Evolutionary conservation across 2,329 filamentous ascomycete species (phyloP).

Genomic region (Apiospora arundinis): DNA sequence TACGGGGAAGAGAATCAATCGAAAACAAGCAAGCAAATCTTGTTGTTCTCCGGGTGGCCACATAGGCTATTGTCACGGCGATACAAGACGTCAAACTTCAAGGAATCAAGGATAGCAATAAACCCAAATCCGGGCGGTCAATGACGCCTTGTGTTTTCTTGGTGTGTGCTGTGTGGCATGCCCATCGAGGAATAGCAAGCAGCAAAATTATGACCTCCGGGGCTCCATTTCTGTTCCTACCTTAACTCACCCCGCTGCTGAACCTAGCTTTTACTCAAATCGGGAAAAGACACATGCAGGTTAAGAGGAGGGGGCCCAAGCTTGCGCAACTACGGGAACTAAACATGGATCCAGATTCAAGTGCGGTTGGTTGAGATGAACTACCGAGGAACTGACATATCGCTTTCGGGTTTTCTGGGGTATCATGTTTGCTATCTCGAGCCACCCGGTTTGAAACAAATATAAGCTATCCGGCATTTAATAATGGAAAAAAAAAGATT

Average conservation of each 20-base stretch:
- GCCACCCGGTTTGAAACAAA: background rate
- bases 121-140: background rate
- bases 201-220: background rate
- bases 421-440: background rate
- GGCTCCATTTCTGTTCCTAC: background rate
- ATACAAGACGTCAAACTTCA: background rate
- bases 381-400: background rate
- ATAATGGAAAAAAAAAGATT: too few relatives aligned
- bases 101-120: background rate
- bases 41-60: background rate
- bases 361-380: constrained; percentile 8
- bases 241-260: background rate
- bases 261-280: background rate
- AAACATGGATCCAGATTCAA: background rate
- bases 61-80: background rate
- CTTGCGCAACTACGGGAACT: constrained; percentile 3
- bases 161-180: background rate
- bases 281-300: background rate
- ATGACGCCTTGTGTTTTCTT: background rate
- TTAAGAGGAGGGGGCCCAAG: background rate
- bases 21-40: background rate
- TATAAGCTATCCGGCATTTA: background rate
- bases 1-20: background rate
- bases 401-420: background rate
- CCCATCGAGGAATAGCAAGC: background rate